Evolutionary conservation across 768 basidiomycete species (phyloP), one percentile per base, ranked within the genome.

Genomic region (Porphyrellus cyaneotinctus): DNA sequence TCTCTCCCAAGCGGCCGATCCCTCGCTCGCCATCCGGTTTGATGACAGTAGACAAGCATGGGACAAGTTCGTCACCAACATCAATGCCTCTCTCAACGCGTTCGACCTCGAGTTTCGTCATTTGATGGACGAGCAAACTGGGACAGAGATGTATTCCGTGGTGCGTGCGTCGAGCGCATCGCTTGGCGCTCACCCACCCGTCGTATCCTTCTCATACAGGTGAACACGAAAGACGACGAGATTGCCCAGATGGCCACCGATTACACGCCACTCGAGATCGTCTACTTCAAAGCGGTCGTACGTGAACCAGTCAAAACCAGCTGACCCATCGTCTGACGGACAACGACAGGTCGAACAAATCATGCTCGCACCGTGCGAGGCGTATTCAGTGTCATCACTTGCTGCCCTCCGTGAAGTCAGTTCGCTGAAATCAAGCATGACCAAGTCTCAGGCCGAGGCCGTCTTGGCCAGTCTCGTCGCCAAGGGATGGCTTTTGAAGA

Each of bases 231-330:
- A 56, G 84, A 83, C 17, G 92, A 95, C 61, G 84, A 85, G 48
- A 77, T 93, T 31, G 87, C 92, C 0, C 91, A 91, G 64, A 70
- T 89, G 65, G 92, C 91, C 4, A 91, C 90, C 0, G 88, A 90
- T 36, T 95, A 93, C 62, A 79, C 78, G 2, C 74, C 89, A 0
- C 71, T 74, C 30, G 92, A 95, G 68, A 92, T 94, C 47, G 75
- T 83, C 0, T 94, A 83, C 71, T 94, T 93, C 77, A 91, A 85
- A 71, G 82, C 83, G 5, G 74, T 94, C 53, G 92, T 91, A 63
- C 53, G 85, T 71, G 14, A 33, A 43, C 10, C 24, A 24, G 6
- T 24, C 23, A n/a, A 10, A 7, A 12, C 31, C 11, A 11, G 10
- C 28, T 15, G 14, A 6, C 7, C 2, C n/a, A 9, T 17, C 22